Base-by-base conservation (phyloP, 108 stramenopile genomes). In the Nitzschia putrida region DNA sequence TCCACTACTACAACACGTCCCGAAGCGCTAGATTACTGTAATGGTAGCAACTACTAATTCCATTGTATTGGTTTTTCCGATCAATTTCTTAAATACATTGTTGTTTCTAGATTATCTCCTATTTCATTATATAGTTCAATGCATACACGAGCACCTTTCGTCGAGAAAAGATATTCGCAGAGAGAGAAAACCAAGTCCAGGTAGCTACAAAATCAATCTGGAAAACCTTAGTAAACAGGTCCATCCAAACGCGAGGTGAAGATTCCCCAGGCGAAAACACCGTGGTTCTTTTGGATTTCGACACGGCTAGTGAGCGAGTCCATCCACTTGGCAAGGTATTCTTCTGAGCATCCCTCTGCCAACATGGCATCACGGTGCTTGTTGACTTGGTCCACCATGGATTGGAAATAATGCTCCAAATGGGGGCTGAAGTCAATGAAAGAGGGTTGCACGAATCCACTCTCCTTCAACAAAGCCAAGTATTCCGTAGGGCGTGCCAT, bases 191-290 rank as follows among this genome's bases (percentile, higher is more conserved):
- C 29, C 29, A 1, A 34, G 29, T 34, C 29, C 3, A 34, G 29
- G 29, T 34, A 34, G 29, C 29, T 34, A 18, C 47, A 49, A 18
- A 49, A 49, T 49, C 4, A 49, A 49, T 4, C 47, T 49, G 47
- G n/a, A 49, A 5, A 18, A 18, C 3, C 47, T 57, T 54, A 69
- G 40, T 57, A 69, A 0, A 69, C n/a, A 0, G 38, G 34, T 25
- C 75, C 75, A 11, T 76, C 75, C 0, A 69, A 6, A 20, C 75
- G 61, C 7, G 73, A 68, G 24, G 77, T 76, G 54, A 83, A 76
- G 61, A 83, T 65, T 34, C 82, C 82, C 82, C 82, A 83, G 8
- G 70, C 64, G 26, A 83, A 79, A 12, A 83, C 82, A 12, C 70
- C 69, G 52, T 78, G 74, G 34, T 83, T 71, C 50, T 54, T 74